phyloP scores from a whole-genome alignment of 1,139 yeast genomes.

The Pichia sp. region DNA sequence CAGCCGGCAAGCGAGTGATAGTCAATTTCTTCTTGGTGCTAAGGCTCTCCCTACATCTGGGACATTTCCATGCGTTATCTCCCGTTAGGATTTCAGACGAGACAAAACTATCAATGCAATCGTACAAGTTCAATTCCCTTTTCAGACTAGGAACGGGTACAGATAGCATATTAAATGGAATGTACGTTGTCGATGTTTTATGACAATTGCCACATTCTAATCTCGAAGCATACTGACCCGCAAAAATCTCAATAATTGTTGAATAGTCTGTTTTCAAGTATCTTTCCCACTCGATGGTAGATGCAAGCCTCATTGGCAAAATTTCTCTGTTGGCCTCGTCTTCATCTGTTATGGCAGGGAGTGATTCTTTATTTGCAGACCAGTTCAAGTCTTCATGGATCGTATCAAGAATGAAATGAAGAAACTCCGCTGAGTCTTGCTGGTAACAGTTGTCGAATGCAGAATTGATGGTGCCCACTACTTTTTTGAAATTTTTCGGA shows the following conservation, averaged over 20 bases:
- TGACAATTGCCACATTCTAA: constrained; percentile 73
- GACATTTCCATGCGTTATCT: constrained; percentile 78
- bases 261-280: constrained; percentile 82
- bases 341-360: constrained; percentile 59
- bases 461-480: constrained; percentile 28
- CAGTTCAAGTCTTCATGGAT: constrained; percentile 60
- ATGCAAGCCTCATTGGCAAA: constrained; percentile 76
- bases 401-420: constrained; percentile 60
- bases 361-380: constrained; percentile 37
- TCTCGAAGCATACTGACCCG: constrained; percentile 64
- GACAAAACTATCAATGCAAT: constrained; percentile 63
- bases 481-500: constrained; percentile 29
- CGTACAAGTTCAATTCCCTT: constrained; percentile 41
- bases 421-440: constrained; percentile 75
- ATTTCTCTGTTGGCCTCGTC: constrained; percentile 75
- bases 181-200: constrained; percentile 79
- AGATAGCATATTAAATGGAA: constrained; percentile 64
- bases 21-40: constrained; percentile 51
- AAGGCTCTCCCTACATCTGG: constrained; percentile 50
- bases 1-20: constrained; percentile 61
- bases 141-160: constrained; percentile 56
- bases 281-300: constrained; percentile 93
- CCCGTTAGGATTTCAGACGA: constrained; percentile 65
- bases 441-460: constrained; percentile 44
- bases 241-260: constrained; percentile 64